Evolutionary conservation across 768 basidiomycete genomes (phyloP).

Genomic region (Boletus vinaceobasis): DNA sequence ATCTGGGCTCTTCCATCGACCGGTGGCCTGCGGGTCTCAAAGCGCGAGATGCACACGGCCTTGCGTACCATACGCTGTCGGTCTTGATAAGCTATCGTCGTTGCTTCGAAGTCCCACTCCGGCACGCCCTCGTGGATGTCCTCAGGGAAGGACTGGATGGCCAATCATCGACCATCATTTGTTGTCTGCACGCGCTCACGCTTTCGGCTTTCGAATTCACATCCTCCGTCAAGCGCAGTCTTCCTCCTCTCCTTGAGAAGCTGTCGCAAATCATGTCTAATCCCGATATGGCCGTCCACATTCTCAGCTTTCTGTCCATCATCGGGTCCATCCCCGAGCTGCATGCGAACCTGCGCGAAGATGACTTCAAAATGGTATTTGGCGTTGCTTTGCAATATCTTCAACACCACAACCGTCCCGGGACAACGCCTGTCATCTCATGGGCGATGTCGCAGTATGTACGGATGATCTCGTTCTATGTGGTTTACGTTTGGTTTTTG

Average conservation of each 20-base stretch:
- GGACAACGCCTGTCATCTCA: constrained; percentile 57
- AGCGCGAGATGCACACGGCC: constrained; percentile 77
- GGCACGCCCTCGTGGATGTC: constrained; percentile 69
- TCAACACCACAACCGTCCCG: constrained; percentile 77
- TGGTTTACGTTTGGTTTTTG: constrained; percentile 94
- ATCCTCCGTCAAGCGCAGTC: constrained; percentile 71
- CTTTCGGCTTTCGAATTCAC: constrained; percentile 86
- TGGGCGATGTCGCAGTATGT: constrained; percentile 92
- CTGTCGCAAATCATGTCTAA: constrained; percentile 94
- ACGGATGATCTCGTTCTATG: constrained; percentile 82
- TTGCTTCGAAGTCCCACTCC: constrained; percentile 66
- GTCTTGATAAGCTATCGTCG: constrained; percentile 84
- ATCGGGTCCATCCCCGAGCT: constrained; percentile 76
- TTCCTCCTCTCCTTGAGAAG: constrained; percentile 80
- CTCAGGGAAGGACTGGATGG: constrained; percentile 68
- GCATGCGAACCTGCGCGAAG: constrained; percentile 87
- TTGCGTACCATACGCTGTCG: constrained; percentile 83
- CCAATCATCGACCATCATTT: constrained; percentile 75
- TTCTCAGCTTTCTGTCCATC: constrained; percentile 86
- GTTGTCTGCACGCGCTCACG: constrained; percentile 85
- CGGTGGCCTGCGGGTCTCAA: constrained; percentile 62
- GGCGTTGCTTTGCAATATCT: constrained; percentile 93
- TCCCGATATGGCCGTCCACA: constrained; percentile 91
- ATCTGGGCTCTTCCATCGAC: constrained; percentile 54
- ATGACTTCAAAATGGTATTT: constrained; percentile 90